A percentile compares a stretch with the other conserved stretches of the same genome.
These are phyloP conservation scores for Chalaropsis ovoidea DNA, from an alignment of 2,329 filamentous ascomycete genomes.

Conservation along the genomic window DNA sequence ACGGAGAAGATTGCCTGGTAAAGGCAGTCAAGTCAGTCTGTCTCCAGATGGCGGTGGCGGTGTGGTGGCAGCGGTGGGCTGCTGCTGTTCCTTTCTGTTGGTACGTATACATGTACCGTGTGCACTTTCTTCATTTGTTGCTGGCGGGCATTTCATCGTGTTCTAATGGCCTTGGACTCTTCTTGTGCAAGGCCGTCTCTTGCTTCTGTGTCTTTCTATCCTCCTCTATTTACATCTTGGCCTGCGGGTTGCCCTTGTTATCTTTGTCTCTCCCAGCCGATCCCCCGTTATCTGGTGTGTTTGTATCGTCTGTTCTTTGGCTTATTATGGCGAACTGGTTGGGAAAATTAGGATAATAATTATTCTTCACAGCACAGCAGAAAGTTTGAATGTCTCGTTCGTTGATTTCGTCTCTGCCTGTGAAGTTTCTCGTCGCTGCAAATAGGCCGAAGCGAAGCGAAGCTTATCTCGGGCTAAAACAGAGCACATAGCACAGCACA, in stretches of 20 bases:
- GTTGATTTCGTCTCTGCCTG: no score
- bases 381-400: background rate
- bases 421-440: no score
- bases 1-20: constrained; percentile 39
- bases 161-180: background rate
- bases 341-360: constrained; percentile 21
- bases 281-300: constrained; percentile 10
- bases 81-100: no score
- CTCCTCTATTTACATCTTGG: constrained; percentile 9
- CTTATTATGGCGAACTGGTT: constrained; percentile 24
- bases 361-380: background rate
- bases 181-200: background rate
- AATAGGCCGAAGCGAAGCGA: no score
- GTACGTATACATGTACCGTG: background rate
- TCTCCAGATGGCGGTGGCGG: background rate
- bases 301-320: constrained; percentile 24
- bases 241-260: background rate
- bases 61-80: background rate
- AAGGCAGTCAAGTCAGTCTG: constrained; percentile 18
- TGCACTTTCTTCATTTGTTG: constrained; percentile 1
- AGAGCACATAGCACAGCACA: background rate
- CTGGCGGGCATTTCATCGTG: background rate
- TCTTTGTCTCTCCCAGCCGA: constrained; percentile 10
- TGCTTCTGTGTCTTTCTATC: constrained; percentile 19
- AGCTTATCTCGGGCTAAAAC: background rate